Evolutionary conservation across 345 rosid genomes (phyloP), one percentile per base, ranked within the genome.

Genomic region (Citrus unshiu): DNA sequence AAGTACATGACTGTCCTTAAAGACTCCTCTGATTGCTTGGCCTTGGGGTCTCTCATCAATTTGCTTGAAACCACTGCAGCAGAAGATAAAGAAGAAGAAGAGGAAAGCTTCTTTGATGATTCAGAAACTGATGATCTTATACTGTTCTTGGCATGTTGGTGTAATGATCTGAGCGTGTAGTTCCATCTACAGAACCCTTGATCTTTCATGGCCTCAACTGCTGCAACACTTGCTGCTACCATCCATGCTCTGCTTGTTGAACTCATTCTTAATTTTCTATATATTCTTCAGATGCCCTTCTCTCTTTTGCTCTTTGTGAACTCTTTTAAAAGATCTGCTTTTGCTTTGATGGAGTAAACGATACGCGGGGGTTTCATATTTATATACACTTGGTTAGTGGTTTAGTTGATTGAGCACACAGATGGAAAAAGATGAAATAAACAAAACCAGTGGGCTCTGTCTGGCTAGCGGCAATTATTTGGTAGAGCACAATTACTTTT

Each of bases 131-230:
- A 76, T 6, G 93, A 76, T 70, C 86, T 64, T 35, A 84, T 49
- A 12, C 77, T 78, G 73, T 54, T 86, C 71, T 87, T 89, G 79
- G 80, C 85, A 51, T 83, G 87, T n/a, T 88, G 93, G 32, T 88
- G 83, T 54, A 83, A 6, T 0, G 89, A 86, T 68, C 88, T 86
- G 0, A 86, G 37, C 19, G 77, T 30, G 84, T 83, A 85, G 79
- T 87, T 93, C 91, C 91, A 89, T 27, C 95, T 80, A 40, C 92
- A 88, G 64, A 90, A 70, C 0, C 94, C 94, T 56, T 88, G 91
- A 62, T 90, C 93, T 54, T 91, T 93, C 30, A 87, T 37, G 13
- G 93, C 91, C 82, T 89, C 94, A 43, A 93, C 90, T 6, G 88
- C 89, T 24, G 89, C 97, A 9, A 91, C 72, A 40, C 86, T 84